Conservation (phyloP, 768 basidiomycete species). For the Chiua virens region DNA sequence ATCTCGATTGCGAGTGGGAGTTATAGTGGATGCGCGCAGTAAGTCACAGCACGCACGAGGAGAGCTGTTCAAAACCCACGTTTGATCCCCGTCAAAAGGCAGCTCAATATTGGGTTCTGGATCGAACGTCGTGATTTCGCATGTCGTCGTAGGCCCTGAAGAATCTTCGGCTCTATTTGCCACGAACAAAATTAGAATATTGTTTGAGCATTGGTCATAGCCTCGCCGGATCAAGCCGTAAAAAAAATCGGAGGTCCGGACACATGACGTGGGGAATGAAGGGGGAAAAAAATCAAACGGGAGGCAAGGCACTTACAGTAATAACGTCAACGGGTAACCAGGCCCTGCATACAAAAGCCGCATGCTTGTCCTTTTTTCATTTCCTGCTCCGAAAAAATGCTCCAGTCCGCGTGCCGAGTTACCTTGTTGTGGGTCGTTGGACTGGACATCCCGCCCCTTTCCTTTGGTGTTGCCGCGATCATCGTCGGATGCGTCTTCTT, state of each 20-base stretch:
- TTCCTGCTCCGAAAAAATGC: slow-evolving; percentile 49
- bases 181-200: background rate
- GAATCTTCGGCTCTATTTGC: slow-evolving; percentile 68
- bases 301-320: slow-evolving; percentile 59
- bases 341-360: slow-evolving; percentile 77
- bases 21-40: background rate
- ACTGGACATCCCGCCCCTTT: slow-evolving; percentile 13
- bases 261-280: background rate
- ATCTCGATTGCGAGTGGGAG: background rate
- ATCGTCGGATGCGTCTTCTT: slow-evolving; percentile 48
- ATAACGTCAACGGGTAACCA: slow-evolving; percentile 74
- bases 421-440: slow-evolving; percentile 19
- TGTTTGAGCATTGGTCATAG: slow-evolving; percentile 2
- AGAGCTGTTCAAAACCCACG: slow-evolving; percentile 37
- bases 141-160: slow-evolving; percentile 79
- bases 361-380: slow-evolving; percentile 77
- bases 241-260: background rate
- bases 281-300: background rate
- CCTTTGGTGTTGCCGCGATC: slow-evolving; percentile 35
- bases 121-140: slow-evolving; percentile 84
- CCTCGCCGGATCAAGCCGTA: slow-evolving; percentile 1
- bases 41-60: slow-evolving; percentile 6
- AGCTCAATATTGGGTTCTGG: slow-evolving; percentile 81
- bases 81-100: slow-evolving; percentile 67
- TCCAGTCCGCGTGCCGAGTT: slow-evolving; percentile 43